phyloP scores from a whole-genome alignment of 2,329 filamentous ascomycete species.

The Colletotrichum tanaceti region DNA sequence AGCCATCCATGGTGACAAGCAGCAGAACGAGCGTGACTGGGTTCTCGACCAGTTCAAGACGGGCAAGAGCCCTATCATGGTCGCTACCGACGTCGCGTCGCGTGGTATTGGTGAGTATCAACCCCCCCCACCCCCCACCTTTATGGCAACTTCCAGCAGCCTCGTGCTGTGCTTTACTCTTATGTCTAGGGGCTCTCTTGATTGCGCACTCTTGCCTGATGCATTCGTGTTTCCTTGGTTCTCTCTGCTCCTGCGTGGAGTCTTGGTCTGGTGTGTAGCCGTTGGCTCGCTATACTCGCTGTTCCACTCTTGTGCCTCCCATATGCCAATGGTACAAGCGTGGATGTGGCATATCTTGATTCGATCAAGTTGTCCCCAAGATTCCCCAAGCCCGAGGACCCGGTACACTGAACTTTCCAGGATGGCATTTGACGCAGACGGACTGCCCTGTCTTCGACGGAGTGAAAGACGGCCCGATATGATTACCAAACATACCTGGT shows the following conservation, averaged over 20 bases:
- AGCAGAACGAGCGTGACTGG: conserved; percentile 99
- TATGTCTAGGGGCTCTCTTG: conserved; percentile 87
- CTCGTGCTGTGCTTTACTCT: conserved; percentile 86
- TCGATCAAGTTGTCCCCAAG: conserved; percentile 75
- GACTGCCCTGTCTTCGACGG: conserved; percentile 69
- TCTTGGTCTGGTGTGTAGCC: conserved; percentile 86
- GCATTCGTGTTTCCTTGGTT: conserved; percentile 86
- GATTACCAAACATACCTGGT: conserved; percentile 59
- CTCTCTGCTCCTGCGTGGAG: conserved; percentile 74
- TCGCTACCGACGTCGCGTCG: conserved; percentile 98
- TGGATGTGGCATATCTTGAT: conserved; percentile 85
- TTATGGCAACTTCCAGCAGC: conserved; percentile 69
- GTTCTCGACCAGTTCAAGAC: conserved; percentile 99
- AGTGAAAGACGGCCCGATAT: conserved; percentile 67
- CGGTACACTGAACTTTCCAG: conserved; percentile 64
- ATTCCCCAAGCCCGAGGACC: conserved; percentile 68
- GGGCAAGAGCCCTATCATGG: conserved; percentile 99
- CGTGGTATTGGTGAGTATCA: conserved; percentile 99
- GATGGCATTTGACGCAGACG: conserved; percentile 69
- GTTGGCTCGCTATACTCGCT: conserved; percentile 74
- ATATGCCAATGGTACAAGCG: conserved; percentile 75
- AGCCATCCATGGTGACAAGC: conserved; percentile 99
- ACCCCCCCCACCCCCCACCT: conserved; percentile 54
- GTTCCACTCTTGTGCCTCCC: conserved; percentile 78
- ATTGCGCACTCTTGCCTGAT: conserved; percentile 94